Conservation (phyloP, 2,329 filamentous ascomycete genomes). For the Colletotrichum gigasporum region DNA sequence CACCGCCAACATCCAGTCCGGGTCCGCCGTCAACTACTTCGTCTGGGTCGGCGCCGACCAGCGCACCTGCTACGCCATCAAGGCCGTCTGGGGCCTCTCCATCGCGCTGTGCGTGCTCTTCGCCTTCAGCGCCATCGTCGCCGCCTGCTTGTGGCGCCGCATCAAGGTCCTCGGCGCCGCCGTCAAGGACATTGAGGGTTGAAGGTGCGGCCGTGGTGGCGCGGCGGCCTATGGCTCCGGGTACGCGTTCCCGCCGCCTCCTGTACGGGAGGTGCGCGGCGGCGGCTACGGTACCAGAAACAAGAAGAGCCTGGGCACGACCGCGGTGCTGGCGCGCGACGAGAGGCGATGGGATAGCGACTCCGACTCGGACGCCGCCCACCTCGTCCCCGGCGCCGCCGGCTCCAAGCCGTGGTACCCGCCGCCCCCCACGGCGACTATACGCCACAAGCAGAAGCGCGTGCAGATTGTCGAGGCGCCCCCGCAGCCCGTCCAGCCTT, state of each 20-base stretch:
- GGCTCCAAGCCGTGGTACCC: slow-evolving; percentile 40
- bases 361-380: slow-evolving; percentile 38
- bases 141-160: slow-evolving; percentile 70
- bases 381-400: slow-evolving; percentile 27
- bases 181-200: slow-evolving; percentile 59
- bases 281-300: slow-evolving; percentile 32
- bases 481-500: slow-evolving; percentile 31
- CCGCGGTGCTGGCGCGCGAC: slow-evolving; percentile 45
- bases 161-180: slow-evolving; percentile 52
- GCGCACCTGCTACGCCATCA: slow-evolving; percentile 82
- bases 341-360: slow-evolving; percentile 44
- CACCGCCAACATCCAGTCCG: slow-evolving; percentile 49
- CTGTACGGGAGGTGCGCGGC: background rate
- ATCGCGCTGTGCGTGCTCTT: slow-evolving; percentile 82
- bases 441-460: slow-evolving; percentile 13
- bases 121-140: slow-evolving; percentile 68
- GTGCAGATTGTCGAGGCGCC: slow-evolving; percentile 15
- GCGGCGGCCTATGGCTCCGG: slow-evolving; percentile 31
- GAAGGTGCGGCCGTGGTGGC: slow-evolving; percentile 57
- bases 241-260: slow-evolving; percentile 16
- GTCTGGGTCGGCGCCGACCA: slow-evolving; percentile 62
- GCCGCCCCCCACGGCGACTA: slow-evolving; percentile 46
- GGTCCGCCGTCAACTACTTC: slow-evolving; percentile 49
- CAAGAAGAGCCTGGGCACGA: slow-evolving; percentile 45
- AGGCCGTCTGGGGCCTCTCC: slow-evolving; percentile 86